phyloP scores from a whole-genome alignment of 768 basidiomycete species.

The Russula earlei region DNA sequence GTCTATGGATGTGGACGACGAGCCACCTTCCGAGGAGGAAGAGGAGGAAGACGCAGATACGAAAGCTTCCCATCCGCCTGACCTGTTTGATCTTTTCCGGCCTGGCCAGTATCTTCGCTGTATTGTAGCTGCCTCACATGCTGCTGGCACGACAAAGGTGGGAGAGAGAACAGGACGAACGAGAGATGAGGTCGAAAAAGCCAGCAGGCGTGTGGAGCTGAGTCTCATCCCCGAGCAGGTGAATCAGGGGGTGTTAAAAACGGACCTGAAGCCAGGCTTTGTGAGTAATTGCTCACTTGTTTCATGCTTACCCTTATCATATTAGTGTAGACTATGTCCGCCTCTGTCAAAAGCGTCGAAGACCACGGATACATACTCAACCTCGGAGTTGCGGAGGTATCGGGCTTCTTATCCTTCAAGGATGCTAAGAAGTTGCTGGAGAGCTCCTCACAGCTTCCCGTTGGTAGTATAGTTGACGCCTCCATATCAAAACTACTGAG shows the following conservation, averaged over 20 bases:
- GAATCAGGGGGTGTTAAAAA: constrained; percentile 69
- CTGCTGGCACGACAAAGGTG: constrained; percentile 53
- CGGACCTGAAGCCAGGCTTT: constrained; percentile 66
- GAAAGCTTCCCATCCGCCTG: constrained; percentile 39
- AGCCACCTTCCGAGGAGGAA: constrained; percentile 38
- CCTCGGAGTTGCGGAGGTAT: constrained; percentile 65
- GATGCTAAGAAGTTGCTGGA: constrained; percentile 42
- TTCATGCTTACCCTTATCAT: not conserved
- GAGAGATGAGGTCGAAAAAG: constrained; percentile 56
- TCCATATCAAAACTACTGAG: constrained; percentile 58
- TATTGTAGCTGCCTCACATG: constrained; percentile 59
- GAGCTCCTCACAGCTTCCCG: constrained; percentile 32
- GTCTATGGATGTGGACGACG: constrained; percentile 42
- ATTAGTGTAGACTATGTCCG: constrained; percentile 53
- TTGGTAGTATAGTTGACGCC: constrained; percentile 61
- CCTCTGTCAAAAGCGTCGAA: constrained; percentile 74
- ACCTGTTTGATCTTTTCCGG: constrained; percentile 63
- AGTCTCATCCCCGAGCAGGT: constrained; percentile 77
- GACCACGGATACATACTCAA: constrained; percentile 93
- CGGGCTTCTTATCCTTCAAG: constrained; percentile 80
- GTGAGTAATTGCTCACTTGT: constrained; percentile 38
- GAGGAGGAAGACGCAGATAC: constrained; percentile 35
- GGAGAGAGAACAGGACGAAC: constrained; percentile 45
- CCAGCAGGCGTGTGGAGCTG: constrained; percentile 74
- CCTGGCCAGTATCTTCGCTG: constrained; percentile 84